Conservation (phyloP, 441 rosid genomes). For the Biscutella laevigata region DNA sequence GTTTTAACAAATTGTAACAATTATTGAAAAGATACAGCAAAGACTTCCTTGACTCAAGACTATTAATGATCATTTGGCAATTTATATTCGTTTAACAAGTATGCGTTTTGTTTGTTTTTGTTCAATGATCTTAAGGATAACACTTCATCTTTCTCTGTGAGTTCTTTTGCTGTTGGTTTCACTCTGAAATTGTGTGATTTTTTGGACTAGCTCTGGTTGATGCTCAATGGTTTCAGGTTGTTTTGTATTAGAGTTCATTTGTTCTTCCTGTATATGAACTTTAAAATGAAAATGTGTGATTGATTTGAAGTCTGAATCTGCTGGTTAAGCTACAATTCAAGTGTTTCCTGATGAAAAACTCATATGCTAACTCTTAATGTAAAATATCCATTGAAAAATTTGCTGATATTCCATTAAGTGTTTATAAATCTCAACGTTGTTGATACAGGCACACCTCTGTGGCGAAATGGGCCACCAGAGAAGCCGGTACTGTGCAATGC, state of each 20-base stretch:
- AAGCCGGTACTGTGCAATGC: slow-evolving; percentile 36
- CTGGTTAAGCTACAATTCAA: not conserved
- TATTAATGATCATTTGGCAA: slow-evolving; percentile 15
- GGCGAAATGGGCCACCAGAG: slow-evolving; percentile 37
- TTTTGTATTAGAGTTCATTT: slow-evolving; percentile 9
- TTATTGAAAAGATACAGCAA: slow-evolving; percentile 18
- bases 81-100: not conserved
- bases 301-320: slow-evolving; percentile 5
- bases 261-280: not conserved
- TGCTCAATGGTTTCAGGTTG: slow-evolving; percentile 2
- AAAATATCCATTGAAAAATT: not conserved
- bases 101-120: slow-evolving; percentile 2
- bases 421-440: too few relatives aligned
- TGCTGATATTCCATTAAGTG: not conserved
- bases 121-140: slow-evolving; percentile 6
- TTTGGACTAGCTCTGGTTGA: too few relatives aligned
- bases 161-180: slow-evolving; percentile 11
- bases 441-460: slow-evolving; percentile 30
- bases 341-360: slow-evolving; percentile 4
- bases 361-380: not conserved
- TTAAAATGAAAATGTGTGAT: not conserved
- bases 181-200: too few relatives aligned
- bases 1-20: slow-evolving; percentile 14
- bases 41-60: slow-evolving; percentile 15
- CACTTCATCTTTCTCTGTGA: not conserved